Base-by-base conservation (phyloP, 495 filamentous ascomycete species). In the Neurospora terricola region DNA sequence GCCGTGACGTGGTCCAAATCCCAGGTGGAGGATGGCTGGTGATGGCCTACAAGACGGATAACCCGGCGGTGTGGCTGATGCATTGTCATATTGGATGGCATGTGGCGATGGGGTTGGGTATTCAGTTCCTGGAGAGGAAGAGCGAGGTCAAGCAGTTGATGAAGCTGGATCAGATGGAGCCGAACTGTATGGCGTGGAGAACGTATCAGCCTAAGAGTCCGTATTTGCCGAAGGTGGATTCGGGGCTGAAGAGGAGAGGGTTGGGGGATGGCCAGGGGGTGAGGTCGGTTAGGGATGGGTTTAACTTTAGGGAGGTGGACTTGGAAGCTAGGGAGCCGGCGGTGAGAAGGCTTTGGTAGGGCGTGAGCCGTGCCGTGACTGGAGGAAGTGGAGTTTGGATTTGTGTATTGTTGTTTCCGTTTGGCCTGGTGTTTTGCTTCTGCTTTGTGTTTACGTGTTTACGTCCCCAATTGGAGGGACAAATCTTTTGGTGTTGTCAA, bases 71-170 rank as follows among this genome's bases (percentile, higher is more conserved):
- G 0, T 88, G 83, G 85, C 76, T 85, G 12, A 76, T 85, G 72
- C 80, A 84, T 27, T 85, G 88, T 59, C 82, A 86, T 42, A 84
- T 87, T 48, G 86, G 81, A 7, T 88, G 86, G 87, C 87, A 88
- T 69, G 82, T 84, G 9, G 78, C 77, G 1, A 77, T 78, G 59
- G 86, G 86, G 1, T 75, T 88, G 30, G 83, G 78, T 1, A 70
- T 87, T 16, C 83, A 86, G 72, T 82, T 87, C 30, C n/a, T 87
- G 3, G 86, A 87, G 80, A 36, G 76, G 38, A 73, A 73, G 71
- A 70, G 69, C 38, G 80, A 86, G 66, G 84, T 87, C 42, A 73
- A 75, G 1, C 62, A 38, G 27, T 75, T 85, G 27, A 84, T 80
- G 43, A 74, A 85, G 72, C 59, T 75, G 12, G 76, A 75, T 9